Conservation (phyloP, 2,329 filamentous ascomycete species). For the Neurospora sp. region DNA sequence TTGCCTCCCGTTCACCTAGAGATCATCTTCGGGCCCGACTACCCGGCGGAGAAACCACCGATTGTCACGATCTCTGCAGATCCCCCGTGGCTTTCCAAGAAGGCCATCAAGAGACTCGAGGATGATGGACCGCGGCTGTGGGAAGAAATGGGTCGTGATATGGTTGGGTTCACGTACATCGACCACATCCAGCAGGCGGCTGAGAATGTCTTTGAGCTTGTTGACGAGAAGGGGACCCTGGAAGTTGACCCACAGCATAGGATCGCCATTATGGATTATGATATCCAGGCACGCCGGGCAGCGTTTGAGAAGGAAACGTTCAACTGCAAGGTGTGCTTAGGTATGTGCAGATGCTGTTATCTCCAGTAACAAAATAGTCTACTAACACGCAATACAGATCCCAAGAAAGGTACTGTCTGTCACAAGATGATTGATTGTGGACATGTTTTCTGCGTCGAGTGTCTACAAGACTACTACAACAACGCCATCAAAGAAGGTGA, state of each 20-base stretch:
- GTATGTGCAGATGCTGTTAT: slow-evolving; percentile 25
- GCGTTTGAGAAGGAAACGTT: slow-evolving; percentile 80
- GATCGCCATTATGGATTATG: slow-evolving; percentile 66
- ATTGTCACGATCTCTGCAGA: slow-evolving; percentile 39
- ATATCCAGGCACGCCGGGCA: slow-evolving; percentile 61
- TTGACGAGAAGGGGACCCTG: slow-evolving; percentile 37
- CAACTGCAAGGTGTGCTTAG: slow-evolving; percentile 75
- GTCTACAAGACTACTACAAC: slow-evolving; percentile 83
- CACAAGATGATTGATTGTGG: slow-evolving; percentile 75
- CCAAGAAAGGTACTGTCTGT: slow-evolving; percentile 77
- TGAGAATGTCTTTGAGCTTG: slow-evolving; percentile 51
- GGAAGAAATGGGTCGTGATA: slow-evolving; percentile 51
- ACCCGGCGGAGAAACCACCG: slow-evolving; percentile 46
- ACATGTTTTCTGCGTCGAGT: slow-evolving; percentile 86
- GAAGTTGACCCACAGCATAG: slow-evolving; percentile 49
- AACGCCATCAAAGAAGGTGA: slow-evolving; percentile 80
- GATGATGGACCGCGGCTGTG: slow-evolving; percentile 43
- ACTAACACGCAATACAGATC: slow-evolving; percentile 44
- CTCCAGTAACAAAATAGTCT: not conserved
- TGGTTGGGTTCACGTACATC: slow-evolving; percentile 53
- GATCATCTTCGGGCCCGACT: slow-evolving; percentile 46
- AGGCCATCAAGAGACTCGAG: slow-evolving; percentile 40
- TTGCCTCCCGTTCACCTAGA: slow-evolving; percentile 47
- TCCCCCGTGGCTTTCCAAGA: slow-evolving; percentile 46
- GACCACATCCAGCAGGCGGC: slow-evolving; percentile 51